phyloP scores from a whole-genome alignment of 257 asterid genomes.

The Rauvolfia tetraphylla region DNA sequence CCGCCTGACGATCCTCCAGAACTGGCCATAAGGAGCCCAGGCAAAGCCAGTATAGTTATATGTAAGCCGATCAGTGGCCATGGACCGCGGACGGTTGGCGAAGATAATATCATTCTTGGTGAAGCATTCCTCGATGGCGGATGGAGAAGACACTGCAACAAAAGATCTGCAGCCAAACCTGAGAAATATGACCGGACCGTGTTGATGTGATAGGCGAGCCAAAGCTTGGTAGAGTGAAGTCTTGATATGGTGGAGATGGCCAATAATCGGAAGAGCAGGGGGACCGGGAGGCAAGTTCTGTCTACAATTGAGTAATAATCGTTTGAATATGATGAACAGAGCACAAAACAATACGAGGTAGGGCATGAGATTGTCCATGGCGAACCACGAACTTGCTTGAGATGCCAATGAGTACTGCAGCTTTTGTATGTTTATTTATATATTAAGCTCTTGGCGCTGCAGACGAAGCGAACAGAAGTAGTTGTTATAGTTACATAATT shows the following conservation, averaged over 20 bases:
- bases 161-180: conserved; percentile 34
- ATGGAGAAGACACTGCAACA: conserved; percentile 47
- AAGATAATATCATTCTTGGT: conserved; percentile 42
- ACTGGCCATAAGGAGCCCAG: conserved; percentile 38
- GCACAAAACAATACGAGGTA: neutral
- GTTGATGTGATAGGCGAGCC: conserved; percentile 26
- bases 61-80: conserved; percentile 34
- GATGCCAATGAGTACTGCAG: neutral
- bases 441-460: too few relatives aligned
- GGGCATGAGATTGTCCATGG: conserved; percentile 13
- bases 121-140: conserved; percentile 55
- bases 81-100: conserved; percentile 43
- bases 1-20: conserved; percentile 45
- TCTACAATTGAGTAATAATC: neutral
- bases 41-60: conserved; percentile 31
- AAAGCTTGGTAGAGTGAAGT: conserved; percentile 31
- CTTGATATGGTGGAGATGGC: conserved; percentile 56
- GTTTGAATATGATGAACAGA: conserved; percentile 16
- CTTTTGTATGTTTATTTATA: too few relatives aligned
- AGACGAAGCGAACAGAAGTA: too few relatives aligned
- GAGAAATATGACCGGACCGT: conserved; percentile 49
- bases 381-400: neutral
- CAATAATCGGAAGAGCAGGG: conserved; percentile 45
- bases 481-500: too few relatives aligned
- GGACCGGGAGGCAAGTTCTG: conserved; percentile 44